A percentile compares a stretch with the other conserved stretches of the same genome.
Evolutionary conservation across 2,329 filamentous ascomycete genomes (phyloP).

Genomic region (Ascochyta pisi): DNA sequence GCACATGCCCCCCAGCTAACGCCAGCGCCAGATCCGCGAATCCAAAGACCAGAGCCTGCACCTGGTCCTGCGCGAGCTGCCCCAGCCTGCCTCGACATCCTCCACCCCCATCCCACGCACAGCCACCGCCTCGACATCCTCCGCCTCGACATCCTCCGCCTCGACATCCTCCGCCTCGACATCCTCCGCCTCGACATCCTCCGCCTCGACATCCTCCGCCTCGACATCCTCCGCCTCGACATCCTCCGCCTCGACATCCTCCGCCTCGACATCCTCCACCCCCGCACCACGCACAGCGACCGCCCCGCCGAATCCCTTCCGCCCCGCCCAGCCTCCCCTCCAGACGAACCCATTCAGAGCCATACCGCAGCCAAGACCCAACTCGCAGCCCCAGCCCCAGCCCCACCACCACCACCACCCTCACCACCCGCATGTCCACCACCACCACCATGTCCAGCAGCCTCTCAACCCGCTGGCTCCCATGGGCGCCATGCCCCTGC

Average conservation of each 20-base stretch:
- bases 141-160: too few relatives aligned
- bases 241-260: too few relatives aligned
- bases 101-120: constrained; percentile 32
- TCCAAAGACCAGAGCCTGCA: constrained; percentile 48
- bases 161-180: too few relatives aligned
- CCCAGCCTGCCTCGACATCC: constrained; percentile 13
- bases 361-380: constrained; percentile 32
- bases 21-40: constrained; percentile 41
- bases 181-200: too few relatives aligned
- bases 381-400: constrained; percentile 37
- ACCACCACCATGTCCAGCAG: constrained; percentile 26
- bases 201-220: too few relatives aligned
- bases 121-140: constrained; percentile 46
- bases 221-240: too few relatives aligned
- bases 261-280: not conserved
- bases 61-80: constrained; percentile 47
- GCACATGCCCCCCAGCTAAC: constrained; percentile 17
- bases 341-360: constrained; percentile 44
- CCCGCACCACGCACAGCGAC: too few relatives aligned
- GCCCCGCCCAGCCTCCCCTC: constrained; percentile 30
- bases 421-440: constrained; percentile 21
- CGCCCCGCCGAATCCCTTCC: constrained; percentile 50
- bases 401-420: constrained; percentile 21
- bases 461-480: constrained; percentile 24
- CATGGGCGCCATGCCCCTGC: constrained; percentile 24